Percentiles rank a stretch among this genome's conserved stretches.
Conservation (phyloP, 768 basidiomycete genomes). For the Russula lepida region DNA sequence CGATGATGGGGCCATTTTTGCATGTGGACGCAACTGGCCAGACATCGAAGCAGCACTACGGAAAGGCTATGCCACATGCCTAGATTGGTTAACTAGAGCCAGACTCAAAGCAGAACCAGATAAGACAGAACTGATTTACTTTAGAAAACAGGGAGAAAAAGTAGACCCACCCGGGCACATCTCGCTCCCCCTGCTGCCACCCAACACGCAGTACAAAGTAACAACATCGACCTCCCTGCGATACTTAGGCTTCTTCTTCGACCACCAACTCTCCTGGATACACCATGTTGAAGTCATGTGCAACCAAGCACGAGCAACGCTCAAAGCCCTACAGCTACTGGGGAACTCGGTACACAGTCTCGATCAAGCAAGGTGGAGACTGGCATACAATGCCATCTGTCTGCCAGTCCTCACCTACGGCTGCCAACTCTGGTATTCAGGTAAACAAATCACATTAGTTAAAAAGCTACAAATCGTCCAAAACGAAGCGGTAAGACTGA, state of each 20-base stretch:
- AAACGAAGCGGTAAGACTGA: no score
- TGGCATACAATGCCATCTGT: not conserved
- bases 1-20: not conserved
- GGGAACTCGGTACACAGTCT: not conserved
- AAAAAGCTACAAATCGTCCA: not conserved
- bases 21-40: not conserved
- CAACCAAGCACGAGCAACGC: no score
- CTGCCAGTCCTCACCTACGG: not conserved
- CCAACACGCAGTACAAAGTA: not conserved
- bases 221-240: not conserved
- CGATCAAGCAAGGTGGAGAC: not conserved
- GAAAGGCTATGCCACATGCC: not conserved
- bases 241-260: not conserved
- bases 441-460: not conserved
- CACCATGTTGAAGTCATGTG: no score
- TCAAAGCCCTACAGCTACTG: not conserved
- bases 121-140: not conserved
- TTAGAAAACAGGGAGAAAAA: not conserved
- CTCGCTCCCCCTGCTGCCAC: not conserved
- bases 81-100: not conserved
- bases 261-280: not conserved
- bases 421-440: not conserved
- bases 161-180: not conserved
- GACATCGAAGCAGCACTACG: not conserved
- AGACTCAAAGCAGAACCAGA: not conserved